Evolutionary conservation across 106 monocot genomes (phyloP), one percentile per base, ranked within the genome.

Genomic region (Hemerocallis citrina): DNA sequence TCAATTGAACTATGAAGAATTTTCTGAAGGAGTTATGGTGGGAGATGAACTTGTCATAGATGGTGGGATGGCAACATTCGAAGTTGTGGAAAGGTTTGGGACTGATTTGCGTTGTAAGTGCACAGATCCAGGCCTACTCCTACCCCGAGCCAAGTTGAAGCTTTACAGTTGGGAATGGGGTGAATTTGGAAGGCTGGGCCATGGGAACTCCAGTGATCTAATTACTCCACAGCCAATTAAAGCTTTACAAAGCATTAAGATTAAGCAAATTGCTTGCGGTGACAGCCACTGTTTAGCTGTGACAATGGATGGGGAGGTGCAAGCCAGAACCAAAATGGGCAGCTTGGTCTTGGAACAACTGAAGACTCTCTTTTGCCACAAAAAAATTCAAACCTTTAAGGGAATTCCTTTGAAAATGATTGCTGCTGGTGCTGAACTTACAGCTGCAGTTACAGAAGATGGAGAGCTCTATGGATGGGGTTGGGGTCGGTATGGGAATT

Each of bases 391-490:
- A 78, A 68, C 83, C 20, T 92, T 92, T 44, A 35, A 94, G 94
- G 94, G 89, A 36, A 83, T 83, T 59, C 25, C 71, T 75, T 75
- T 94, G 54, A 94, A 89, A 81, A 94, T 89, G 94, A 72, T 94
- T 52, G 94, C 94, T 65, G 89, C 94, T 4, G 94, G 94, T 78
- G 94, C 94, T 65, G 94, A 94, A 76, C 94, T 89, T 67, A 89
- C 86, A 23, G 89, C 89, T 66, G 94, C 94, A 33, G 77, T 94
- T 44, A 90, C 94, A 56, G 89, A 95, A 71, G 86, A 86, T 74
- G 94, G 94, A 42, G 86, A 85, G 29, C 83, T 95, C 33, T 95
- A 89, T 67, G 94, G 94, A 65, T 95, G 94, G 94, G 94, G 94
- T 14, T 95, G 94, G 94, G 94, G 94, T 50, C 94, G 81, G 25